Evolutionary conservation across 495 filamentous ascomycete genomes (phyloP), one percentile per base, ranked within the genome.

Genomic region (Rhypophila decipiens): DNA sequence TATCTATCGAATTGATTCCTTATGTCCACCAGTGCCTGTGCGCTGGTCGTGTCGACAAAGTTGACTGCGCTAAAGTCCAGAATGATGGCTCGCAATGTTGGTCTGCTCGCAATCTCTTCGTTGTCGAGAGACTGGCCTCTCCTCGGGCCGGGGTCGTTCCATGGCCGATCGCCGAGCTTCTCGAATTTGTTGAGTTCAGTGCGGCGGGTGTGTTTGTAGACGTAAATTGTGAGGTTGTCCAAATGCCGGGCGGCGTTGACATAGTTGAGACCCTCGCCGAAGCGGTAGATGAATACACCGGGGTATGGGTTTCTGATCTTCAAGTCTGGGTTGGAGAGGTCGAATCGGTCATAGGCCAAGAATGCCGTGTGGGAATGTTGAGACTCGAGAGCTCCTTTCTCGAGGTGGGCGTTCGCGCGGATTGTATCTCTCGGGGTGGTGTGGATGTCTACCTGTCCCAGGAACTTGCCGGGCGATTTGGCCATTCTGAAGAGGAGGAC

Each of bases 91-190:
- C 66, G 64, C 17, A 78, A 69, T 17, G 67, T 59, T 4, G 74
- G 74, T 0, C 60, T 56, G 22, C 50, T 40, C 38, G 57, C 58
- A 23, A 56, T 61, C 27, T 69, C 63, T 12, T 64, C 61, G 5
- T 29, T 37, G 12, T 57, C 39, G 11, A 24, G 13, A 3, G 34
- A 20, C 53, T 80, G 63, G 47, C 81, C 80, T 45, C 73, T 75
- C n/a, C 79, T 74, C 17, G 88, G 87, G 33, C 86, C 90, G 2
- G 91, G 84, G 61, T 96, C 82, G 59, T 96, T 96, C 91, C 91
- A 97, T 0, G 69, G 75, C n/a, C 63, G 65, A 23, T 72, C 71
- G 9, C 68, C 67, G 23, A 70, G 39, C 47, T 69, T 71, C 19
- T 55, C 60, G 19, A 56, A 63, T 39, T 60, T 65, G 39, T 61